Base-by-base conservation (phyloP, 495 filamentous ascomycete genomes). In the Podospora comata region DNA sequence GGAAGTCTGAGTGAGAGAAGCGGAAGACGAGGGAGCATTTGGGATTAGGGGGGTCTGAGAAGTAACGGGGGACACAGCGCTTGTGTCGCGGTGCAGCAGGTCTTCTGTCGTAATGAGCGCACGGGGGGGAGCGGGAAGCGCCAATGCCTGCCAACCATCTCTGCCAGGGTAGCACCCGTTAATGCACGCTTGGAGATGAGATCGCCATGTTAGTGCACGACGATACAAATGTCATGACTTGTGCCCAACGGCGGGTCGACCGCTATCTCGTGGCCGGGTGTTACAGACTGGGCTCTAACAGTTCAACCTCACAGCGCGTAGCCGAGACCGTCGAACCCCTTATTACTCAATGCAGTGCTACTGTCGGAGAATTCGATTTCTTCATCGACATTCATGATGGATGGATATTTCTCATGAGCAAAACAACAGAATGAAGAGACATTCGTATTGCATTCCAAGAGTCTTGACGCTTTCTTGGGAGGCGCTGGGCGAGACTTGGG, bases 161-260 rank as follows among this genome's bases (percentile, higher is more conserved):
- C 61, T 32, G 57, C 28, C 39, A 63, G 30, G 59, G 68, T 73
- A 69, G 53, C 63, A 28, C 27, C 59, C 58, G 72, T 66, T 74
- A 70, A 68, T 70, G 70, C 68, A 48, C 15, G 28, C 34, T 9
- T 60, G 73, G 68, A 68, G 65, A 71, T 71, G 62, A 73, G 71
- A 66, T 73, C 30, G 28, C 5, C 26, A 13, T 5, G 65, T 56
- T 70, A 70, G 48, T 7, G 57, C 32, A 20, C 13, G 13, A 63
- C 20, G 30, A 7, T n/a, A 19, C 30, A 11, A 0, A 3, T 44
- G 13, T 11, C 61, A 19, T 16, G n/a, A 20, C 11, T 28, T 44
- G n/a, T 28, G 28, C 5, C 16, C 20, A 54, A 11, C n/a, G 2
- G 27, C 27, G 32, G 4, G 72, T 72, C 63, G 18, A 23, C 0